Conservation (phyloP, 257 asterid species). For the Salvia splendens region DNA sequence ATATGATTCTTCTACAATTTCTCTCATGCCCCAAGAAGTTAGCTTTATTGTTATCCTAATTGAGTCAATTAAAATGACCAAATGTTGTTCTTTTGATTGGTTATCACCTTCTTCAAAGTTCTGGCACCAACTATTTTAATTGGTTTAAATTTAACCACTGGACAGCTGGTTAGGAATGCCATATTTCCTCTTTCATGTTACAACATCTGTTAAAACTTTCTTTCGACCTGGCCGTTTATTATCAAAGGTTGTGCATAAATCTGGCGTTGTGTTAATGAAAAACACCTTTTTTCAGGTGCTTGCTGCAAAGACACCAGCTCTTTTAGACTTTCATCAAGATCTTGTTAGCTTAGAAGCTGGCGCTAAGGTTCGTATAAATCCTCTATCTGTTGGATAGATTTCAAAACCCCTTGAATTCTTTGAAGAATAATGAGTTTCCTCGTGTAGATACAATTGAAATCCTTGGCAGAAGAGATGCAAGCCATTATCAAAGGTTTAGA, state of each 20-base stretch:
- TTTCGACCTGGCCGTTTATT: not conserved
- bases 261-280: conserved; percentile 7
- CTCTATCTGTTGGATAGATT: conserved; percentile 25
- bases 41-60: conserved; percentile 8
- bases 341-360: conserved; percentile 87
- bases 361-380: conserved; percentile 65
- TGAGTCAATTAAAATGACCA: not conserved
- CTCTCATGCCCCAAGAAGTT: not conserved
- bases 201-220: conserved; percentile 10
- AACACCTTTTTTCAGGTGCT: conserved; percentile 60
- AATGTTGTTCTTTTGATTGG: conserved; percentile 13
- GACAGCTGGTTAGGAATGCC: conserved; percentile 6
- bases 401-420: conserved; percentile 10
- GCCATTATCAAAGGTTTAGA: conserved; percentile 94
- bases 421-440: conserved; percentile 27
- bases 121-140: not conserved
- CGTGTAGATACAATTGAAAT: conserved; percentile 89
- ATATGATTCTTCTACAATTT: not conserved
- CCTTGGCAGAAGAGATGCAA: conserved; percentile 99
- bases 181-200: conserved; percentile 4
- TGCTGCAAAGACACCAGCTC: conserved; percentile 70
- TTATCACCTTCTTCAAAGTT: conserved; percentile 14
- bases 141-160: not conserved
- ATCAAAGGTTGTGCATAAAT: conserved; percentile 6
- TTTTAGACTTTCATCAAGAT: conserved; percentile 71